Evolutionary conservation across 2,329 filamentous ascomycete genomes (phyloP).

Genomic region (Moelleriella libera): DNA sequence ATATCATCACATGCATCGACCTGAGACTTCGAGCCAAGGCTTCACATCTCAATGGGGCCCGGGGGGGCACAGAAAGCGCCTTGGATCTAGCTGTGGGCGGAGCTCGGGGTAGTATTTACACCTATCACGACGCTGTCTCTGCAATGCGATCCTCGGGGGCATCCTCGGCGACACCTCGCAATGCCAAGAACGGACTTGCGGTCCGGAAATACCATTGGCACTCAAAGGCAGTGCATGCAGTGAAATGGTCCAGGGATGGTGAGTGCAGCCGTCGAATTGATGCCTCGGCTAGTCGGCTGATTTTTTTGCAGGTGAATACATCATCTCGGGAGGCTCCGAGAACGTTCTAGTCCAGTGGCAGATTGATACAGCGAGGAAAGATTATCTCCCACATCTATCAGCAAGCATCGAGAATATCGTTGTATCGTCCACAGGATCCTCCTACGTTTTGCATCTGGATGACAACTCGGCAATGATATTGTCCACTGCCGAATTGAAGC

Average conservation of each 20-base stretch:
- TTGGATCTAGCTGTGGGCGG: slow-evolving; percentile 72
- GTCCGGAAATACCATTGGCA: slow-evolving; percentile 81
- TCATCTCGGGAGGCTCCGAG: slow-evolving; percentile 86
- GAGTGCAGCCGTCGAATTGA: slow-evolving; percentile 9
- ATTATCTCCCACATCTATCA: slow-evolving; percentile 81
- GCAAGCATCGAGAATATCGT: slow-evolving; percentile 74
- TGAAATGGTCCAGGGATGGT: slow-evolving; percentile 93
- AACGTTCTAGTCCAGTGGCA: slow-evolving; percentile 89
- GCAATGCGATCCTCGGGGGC: slow-evolving; percentile 31
- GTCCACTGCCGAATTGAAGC: slow-evolving; percentile 78
- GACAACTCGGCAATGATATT: slow-evolving; percentile 88
- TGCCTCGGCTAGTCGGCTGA: slow-evolving; percentile 13
- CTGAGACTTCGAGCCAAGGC: slow-evolving; percentile 27
- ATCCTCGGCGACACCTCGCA: slow-evolving; percentile 15
- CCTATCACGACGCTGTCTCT: slow-evolving; percentile 64
- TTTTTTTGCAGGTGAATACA: slow-evolving; percentile 57
- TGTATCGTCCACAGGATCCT: slow-evolving; percentile 64
- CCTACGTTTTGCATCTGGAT: slow-evolving; percentile 72
- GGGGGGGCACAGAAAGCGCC: slow-evolving; percentile 17
- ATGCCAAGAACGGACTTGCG: slow-evolving; percentile 33
- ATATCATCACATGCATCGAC: slow-evolving; percentile 55
- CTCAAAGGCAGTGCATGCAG: slow-evolving; percentile 62
- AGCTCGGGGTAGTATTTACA: slow-evolving; percentile 58
- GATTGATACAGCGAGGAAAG: slow-evolving; percentile 68
- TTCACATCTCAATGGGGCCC: slow-evolving; percentile 10